Conservation (phyloP, 176 grass and related monocot genomes). For the Lolium multiflorum region DNA sequence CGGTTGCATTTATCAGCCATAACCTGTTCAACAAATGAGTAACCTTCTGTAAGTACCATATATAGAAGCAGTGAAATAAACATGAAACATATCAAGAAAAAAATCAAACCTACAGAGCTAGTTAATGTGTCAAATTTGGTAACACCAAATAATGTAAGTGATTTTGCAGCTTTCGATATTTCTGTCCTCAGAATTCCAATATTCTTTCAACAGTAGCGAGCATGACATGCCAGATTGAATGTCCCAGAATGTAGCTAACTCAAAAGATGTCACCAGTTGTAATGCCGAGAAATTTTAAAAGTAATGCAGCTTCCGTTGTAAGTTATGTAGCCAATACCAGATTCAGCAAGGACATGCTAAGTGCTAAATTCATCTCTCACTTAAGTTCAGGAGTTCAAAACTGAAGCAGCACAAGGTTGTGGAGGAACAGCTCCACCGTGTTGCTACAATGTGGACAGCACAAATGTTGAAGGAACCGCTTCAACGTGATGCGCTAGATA, state of each 20-base stretch:
- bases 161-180: background rate
- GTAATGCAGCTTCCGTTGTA: background rate
- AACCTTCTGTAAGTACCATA: background rate
- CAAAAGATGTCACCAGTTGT: background rate
- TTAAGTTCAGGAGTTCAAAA: background rate
- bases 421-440: no score
- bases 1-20: constrained; percentile 51
- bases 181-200: background rate
- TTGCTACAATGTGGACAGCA: no score
- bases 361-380: background rate
- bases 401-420: no score
- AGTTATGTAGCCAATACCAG: background rate
- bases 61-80: constrained; percentile 23
- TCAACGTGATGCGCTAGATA: no score
- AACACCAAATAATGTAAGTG: constrained; percentile 3
- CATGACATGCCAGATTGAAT: background rate
- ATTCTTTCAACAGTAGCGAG: background rate
- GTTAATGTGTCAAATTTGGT: background rate
- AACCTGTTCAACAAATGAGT: constrained; percentile 54
- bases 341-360: background rate
- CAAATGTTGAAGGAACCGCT: no score
- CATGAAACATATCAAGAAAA: background rate
- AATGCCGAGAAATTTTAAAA: background rate
- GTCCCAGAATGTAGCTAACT: background rate
- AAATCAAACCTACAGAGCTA: constrained; percentile 11